These are phyloP conservation scores for Mortierella sp. DNA, from an alignment of 371 early-diverging fungal species.

Conservation along the genomic window DNA sequence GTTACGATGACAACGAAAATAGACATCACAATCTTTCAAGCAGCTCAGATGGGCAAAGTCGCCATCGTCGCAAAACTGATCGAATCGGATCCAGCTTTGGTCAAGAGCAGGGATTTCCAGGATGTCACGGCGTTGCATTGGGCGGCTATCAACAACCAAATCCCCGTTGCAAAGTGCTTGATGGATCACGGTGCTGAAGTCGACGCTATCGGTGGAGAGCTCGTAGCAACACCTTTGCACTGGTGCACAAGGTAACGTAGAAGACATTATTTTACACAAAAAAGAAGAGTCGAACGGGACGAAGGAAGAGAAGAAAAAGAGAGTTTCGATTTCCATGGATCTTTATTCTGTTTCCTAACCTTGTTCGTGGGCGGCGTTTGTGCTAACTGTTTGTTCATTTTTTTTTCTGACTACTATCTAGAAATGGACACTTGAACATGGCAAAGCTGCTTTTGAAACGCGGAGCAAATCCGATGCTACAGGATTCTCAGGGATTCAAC, in stretches of 20 bases:
- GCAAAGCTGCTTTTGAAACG: conserved; percentile 80
- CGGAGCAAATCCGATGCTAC: conserved; percentile 82
- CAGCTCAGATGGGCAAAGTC: conserved; percentile 79
- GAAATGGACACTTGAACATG: conserved; percentile 81
- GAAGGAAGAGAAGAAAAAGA: not conserved
- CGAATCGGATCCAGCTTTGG: conserved; percentile 63
- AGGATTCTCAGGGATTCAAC: conserved; percentile 92
- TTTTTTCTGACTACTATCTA: conserved; percentile 22
- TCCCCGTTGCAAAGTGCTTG: conserved; percentile 82
- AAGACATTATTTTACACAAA: not conserved
- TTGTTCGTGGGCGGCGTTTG: not conserved
- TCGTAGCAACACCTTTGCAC: conserved; percentile 89
- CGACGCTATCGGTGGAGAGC: conserved; percentile 83
- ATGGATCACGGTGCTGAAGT: conserved; percentile 87
- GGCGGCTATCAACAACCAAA: conserved; percentile 84
- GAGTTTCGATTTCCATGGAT: not conserved
- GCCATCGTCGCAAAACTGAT: conserved; percentile 66
- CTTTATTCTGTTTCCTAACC: conserved; percentile 5
- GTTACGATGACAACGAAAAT: conserved; percentile 36
- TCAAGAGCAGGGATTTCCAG: conserved; percentile 72
- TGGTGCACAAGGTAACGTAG: conserved; percentile 82
- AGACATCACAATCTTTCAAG: conserved; percentile 72
- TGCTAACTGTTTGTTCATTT: not conserved
- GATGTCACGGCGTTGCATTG: conserved; percentile 86
- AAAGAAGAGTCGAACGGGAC: not conserved